Base-by-base conservation (phyloP, 495 filamentous ascomycete species). In the Cryomyces minteri region DNA sequence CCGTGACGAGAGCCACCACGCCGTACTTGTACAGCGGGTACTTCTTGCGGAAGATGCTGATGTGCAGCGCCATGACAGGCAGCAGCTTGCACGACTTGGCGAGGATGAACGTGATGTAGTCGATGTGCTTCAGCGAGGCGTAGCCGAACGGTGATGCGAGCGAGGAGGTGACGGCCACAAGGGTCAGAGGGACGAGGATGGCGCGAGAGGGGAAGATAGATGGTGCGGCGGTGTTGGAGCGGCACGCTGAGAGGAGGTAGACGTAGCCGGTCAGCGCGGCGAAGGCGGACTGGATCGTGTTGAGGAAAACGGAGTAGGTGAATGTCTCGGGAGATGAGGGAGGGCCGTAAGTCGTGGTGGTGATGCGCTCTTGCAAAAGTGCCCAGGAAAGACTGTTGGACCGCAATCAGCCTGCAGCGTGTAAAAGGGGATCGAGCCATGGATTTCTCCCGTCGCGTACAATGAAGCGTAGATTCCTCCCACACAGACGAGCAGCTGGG, bases 41-140 rank as follows among this genome's bases (percentile, higher is more conserved):
- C 33, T 75, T 67, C 55, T 82, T 83, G 36, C 82, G 80, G 71
- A 95, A 98, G 30, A 98, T 62, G 12, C 87, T 88, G 56, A 96
- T 69, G 63, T 96, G 88, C 40, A 98, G 73, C 55, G 88, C 78
- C 90, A 98, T 96, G 52, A 98, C 88, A 4, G 90, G 90, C 7
- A 98, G 78, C 12, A 98, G 73, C 63, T 98, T 98, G 80, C 90
- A 98, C 43, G 77, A 82, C 61, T 98, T 98, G 51, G 90, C 92
- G 28, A 98, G 84, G 61, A 95, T 88, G 68, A 88, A 98, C 18
- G 90, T 98, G 58, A 98, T 81, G 70, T 96, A 98, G 72, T 96
- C 90, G 66, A 96, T 88, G 62, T 98, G 88, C 34, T 78, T 73
- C 39, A 98, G 79, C 40, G 76, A 79, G 39, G 88, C 88, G 65